Evolutionary conservation across 1,139 yeast species (phyloP).

Genomic region (Magnusiomyces tetraspermus): DNA sequence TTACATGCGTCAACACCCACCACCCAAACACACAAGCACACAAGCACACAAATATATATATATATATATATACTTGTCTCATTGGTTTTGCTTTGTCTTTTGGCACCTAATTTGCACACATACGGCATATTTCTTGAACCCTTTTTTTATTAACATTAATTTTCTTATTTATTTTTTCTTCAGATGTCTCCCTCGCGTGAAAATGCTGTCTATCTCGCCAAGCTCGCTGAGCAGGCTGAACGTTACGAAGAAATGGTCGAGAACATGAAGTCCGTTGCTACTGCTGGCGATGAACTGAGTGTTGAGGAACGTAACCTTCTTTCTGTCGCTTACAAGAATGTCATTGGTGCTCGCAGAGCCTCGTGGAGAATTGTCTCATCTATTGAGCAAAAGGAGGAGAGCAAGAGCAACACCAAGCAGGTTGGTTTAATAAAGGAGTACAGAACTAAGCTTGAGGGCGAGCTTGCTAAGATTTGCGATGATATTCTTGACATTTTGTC

Average conservation of each 20-base stretch:
- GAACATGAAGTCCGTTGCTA: slow-evolving; percentile 95
- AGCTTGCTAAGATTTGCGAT: slow-evolving; percentile 87
- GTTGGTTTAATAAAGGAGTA: slow-evolving; percentile 85
- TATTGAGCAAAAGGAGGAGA: slow-evolving; percentile 96
- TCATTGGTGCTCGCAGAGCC: slow-evolving; percentile 98
- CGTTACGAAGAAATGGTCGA: slow-evolving; percentile 96
- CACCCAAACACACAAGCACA: too few relatives aligned
- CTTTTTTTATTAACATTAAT: not conserved
- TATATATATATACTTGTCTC: too few relatives aligned
- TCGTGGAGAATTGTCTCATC: slow-evolving; percentile 98
- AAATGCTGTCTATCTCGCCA: slow-evolving; percentile 97
- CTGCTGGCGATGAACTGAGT: slow-evolving; percentile 88
- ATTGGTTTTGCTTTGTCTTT: too few relatives aligned
- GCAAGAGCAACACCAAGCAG: slow-evolving; percentile 85
- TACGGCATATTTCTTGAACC: not conserved
- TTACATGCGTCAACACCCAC: too few relatives aligned
- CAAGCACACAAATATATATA: too few relatives aligned
- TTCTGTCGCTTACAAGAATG: slow-evolving; percentile 96
- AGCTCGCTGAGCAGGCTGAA: slow-evolving; percentile 99
- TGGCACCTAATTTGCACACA: too few relatives aligned
- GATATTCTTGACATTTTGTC: slow-evolving; percentile 84
- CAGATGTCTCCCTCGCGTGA: slow-evolving; percentile 34
- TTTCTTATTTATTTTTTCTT: not conserved
- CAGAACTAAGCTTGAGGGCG: slow-evolving; percentile 90
- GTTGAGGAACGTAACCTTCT: slow-evolving; percentile 96